phyloP scores from a whole-genome alignment of 2,329 filamentous ascomycete genomes.

The Monilinia vaccinii-corymbosi region DNA sequence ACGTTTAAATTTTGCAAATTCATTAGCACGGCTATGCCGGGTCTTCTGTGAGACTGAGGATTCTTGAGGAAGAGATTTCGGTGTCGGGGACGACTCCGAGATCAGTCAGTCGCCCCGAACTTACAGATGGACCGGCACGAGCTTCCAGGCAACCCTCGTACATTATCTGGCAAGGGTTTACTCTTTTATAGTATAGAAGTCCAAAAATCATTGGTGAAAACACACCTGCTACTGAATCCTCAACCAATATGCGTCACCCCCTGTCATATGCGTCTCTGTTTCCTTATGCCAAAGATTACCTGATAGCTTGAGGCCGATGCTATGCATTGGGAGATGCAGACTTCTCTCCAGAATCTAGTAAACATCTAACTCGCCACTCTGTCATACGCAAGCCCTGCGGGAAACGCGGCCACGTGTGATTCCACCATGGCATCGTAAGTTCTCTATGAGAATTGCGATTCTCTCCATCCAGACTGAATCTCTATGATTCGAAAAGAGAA shows the following conservation, averaged over 20 bases:
- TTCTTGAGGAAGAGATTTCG: neutral
- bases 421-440: neutral
- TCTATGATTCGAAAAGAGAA: constrained; percentile 2
- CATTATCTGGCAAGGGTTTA: neutral
- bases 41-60: neutral
- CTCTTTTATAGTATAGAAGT: neutral
- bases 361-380: neutral
- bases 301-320: neutral
- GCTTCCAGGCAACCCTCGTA: neutral
- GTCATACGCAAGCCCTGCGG: neutral
- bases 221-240: neutral
- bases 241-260: neutral
- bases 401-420: neutral
- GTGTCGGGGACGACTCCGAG: neutral
- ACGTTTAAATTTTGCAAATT: neutral
- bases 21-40: neutral
- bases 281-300: neutral
- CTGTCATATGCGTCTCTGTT: neutral
- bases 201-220: neutral
- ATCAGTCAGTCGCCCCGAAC: neutral
- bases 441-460: neutral
- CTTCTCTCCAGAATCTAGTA: neutral
- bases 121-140: constrained; percentile 1
- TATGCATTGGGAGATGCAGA: neutral
- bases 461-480: neutral